Conservation (phyloP, 495 filamentous ascomycete species). For the Pyronema omphalodes region DNA sequence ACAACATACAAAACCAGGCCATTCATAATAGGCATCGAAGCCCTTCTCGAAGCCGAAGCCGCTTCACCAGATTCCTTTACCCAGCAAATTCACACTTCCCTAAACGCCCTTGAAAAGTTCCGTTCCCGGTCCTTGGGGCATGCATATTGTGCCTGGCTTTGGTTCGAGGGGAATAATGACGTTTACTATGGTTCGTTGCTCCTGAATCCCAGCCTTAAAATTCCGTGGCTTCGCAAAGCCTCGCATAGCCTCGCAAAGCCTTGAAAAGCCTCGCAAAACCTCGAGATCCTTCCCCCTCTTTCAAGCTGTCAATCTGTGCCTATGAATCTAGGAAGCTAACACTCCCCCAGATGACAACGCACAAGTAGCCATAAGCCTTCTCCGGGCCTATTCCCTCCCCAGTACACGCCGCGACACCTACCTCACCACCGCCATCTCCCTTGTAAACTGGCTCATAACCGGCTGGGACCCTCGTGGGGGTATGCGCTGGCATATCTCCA, state of each 20-base stretch:
- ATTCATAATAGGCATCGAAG: conserved; percentile 15
- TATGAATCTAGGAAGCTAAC: background rate
- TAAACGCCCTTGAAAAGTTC: conserved; percentile 15
- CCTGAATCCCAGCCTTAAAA: too few species aligned
- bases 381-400: conserved; percentile 14
- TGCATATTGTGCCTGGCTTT: conserved; percentile 20
- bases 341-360: conserved; percentile 18
- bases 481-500: conserved; percentile 16
- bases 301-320: too few species aligned
- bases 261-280: too few species aligned
- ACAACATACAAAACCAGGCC: background rate
- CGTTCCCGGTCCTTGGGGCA: conserved; percentile 1
- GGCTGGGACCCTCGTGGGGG: conserved; percentile 18
- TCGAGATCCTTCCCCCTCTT: too few species aligned
- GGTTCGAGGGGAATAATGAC: conserved; percentile 10
- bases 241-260: background rate
- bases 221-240: background rate
- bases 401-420: conserved; percentile 6
- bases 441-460: conserved; percentile 12
- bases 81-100: conserved; percentile 7
- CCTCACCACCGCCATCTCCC: conserved; percentile 7
- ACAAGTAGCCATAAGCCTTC: conserved; percentile 16
- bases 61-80: conserved; percentile 9
- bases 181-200: conserved; percentile 17
- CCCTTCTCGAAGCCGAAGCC: conserved; percentile 16